Conservation (phyloP, 1,139 yeast genomes). For the Chernovozyma aurita region DNA sequence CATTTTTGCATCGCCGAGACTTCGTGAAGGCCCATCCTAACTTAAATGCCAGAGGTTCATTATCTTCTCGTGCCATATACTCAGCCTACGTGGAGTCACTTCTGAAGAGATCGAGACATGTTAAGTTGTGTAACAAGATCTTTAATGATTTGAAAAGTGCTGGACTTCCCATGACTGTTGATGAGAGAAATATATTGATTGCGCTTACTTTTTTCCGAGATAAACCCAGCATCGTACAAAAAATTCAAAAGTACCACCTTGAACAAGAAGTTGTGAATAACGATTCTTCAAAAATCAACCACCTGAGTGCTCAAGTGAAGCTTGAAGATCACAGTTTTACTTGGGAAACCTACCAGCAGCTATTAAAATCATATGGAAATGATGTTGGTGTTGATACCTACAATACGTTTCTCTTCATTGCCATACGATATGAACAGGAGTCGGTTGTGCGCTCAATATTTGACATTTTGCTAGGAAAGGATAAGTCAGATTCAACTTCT, state of each 20-base stretch:
- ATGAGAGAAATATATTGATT: slow-evolving; percentile 3
- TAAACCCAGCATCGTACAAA: neutral
- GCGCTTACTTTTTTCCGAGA: slow-evolving; percentile 5
- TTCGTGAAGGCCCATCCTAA: slow-evolving; percentile 4
- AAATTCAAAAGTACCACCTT: neutral
- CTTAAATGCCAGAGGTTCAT: neutral
- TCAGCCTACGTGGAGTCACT: neutral
- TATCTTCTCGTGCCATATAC: neutral
- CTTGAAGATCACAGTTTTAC: neutral
- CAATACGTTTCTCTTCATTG: slow-evolving; percentile 4
- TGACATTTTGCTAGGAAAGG: neutral
- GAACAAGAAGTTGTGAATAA: neutral
- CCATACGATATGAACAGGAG: neutral
- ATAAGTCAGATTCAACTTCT: neutral
- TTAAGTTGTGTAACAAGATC: slow-evolving; percentile 1
- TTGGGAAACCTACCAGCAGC: slow-evolving; percentile 3
- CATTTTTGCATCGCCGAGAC: slow-evolving; percentile 3
- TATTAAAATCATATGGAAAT: slow-evolving; percentile 1
- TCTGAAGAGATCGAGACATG: slow-evolving; percentile 1
- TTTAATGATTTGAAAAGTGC: slow-evolving; percentile 3
- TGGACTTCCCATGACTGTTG: slow-evolving; percentile 1
- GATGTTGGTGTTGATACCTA: slow-evolving; percentile 2
- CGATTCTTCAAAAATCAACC: neutral
- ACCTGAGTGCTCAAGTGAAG: neutral
- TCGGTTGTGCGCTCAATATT: neutral